These are phyloP conservation scores for Aphanoascus verrucosus DNA, from an alignment of 2,329 filamentous ascomycete genomes.

Conservation along the genomic window DNA sequence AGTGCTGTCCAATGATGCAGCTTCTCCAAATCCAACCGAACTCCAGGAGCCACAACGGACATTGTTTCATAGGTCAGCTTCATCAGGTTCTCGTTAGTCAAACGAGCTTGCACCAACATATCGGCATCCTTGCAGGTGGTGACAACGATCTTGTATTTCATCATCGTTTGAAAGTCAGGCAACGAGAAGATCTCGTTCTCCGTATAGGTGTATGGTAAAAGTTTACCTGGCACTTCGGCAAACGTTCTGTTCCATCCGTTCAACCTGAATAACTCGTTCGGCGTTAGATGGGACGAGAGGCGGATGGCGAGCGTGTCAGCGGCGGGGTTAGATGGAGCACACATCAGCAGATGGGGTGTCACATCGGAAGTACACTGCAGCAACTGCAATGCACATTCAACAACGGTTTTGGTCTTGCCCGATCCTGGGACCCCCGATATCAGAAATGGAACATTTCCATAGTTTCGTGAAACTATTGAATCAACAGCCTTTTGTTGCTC, in stretches of 20 bases:
- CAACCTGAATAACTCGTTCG: slow-evolving; percentile 33
- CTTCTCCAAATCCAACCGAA: slow-evolving; percentile 12
- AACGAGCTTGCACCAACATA: slow-evolving; percentile 33
- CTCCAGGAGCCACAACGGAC: slow-evolving; percentile 21
- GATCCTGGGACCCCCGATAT: slow-evolving; percentile 44
- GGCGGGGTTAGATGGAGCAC: slow-evolving; percentile 39
- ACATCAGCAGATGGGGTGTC: slow-evolving; percentile 32
- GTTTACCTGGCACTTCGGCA: slow-evolving; percentile 33
- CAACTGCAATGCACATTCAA: slow-evolving; percentile 34
- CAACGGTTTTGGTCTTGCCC: slow-evolving; percentile 43
- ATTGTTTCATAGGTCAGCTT: slow-evolving; percentile 29
- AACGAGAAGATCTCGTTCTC: slow-evolving; percentile 34
- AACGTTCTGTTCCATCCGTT: slow-evolving; percentile 33
- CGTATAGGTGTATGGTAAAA: slow-evolving; percentile 32
- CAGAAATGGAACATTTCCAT: slow-evolving; percentile 38
- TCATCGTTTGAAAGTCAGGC: slow-evolving; percentile 30
- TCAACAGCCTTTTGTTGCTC: slow-evolving; percentile 41
- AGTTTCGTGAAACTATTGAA: slow-evolving; percentile 31
- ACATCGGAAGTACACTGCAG: slow-evolving; percentile 11
- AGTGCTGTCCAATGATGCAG: slow-evolving; percentile 36
- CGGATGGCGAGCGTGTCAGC: slow-evolving; percentile 37
- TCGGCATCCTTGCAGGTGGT: slow-evolving; percentile 35
- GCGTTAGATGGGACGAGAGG: slow-evolving; percentile 28
- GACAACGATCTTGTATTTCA: slow-evolving; percentile 36
- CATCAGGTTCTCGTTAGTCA: slow-evolving; percentile 36